Conservation (phyloP, 2,329 filamentous ascomycete species). For the Colletotrichum sp. region DNA sequence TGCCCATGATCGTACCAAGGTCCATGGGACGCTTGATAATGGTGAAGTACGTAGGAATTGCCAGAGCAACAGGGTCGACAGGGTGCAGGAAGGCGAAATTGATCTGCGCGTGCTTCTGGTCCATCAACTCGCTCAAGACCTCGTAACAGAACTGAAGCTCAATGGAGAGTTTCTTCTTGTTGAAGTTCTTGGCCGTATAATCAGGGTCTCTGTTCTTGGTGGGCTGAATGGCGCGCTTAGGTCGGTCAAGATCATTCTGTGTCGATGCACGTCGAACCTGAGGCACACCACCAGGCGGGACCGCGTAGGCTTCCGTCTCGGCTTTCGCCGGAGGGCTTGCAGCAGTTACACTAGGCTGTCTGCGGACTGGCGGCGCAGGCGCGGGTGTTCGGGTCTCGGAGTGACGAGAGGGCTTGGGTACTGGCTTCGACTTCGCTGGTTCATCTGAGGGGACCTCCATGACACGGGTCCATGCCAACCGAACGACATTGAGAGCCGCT, state of each 20-base stretch:
- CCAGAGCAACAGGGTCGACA: conserved; percentile 91
- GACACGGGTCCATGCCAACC: conserved; percentile 54
- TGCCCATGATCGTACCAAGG: conserved; percentile 78
- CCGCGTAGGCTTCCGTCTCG: conserved; percentile 64
- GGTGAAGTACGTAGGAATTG: conserved; percentile 91
- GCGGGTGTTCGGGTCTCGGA: conserved; percentile 46
- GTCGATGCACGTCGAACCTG: conserved; percentile 86
- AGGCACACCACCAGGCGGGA: conserved; percentile 78
- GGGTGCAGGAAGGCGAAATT: conserved; percentile 81
- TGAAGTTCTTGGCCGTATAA: conserved; percentile 78
- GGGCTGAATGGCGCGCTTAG: conserved; percentile 92
- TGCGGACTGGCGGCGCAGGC: conserved; percentile 34
- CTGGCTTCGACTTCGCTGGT: conserved; percentile 60
- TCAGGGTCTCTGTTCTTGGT: conserved; percentile 91
- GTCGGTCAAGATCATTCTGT: conserved; percentile 76
- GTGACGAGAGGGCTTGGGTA: conserved; percentile 50
- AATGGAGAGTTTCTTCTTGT: conserved; percentile 89
- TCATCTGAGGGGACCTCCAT: conserved; percentile 54
- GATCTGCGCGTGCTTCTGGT: conserved; percentile 69
- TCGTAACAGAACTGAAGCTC: conserved; percentile 92
- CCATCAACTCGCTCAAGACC: conserved; percentile 77
- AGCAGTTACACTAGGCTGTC: conserved; percentile 27
- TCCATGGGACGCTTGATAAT: conserved; percentile 99
- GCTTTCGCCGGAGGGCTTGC: conserved; percentile 38
- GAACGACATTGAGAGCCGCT: conserved; percentile 59